These are phyloP conservation scores for Trichoderma breve DNA, from an alignment of 2,329 filamentous ascomycete genomes.

Conservation along the genomic window DNA sequence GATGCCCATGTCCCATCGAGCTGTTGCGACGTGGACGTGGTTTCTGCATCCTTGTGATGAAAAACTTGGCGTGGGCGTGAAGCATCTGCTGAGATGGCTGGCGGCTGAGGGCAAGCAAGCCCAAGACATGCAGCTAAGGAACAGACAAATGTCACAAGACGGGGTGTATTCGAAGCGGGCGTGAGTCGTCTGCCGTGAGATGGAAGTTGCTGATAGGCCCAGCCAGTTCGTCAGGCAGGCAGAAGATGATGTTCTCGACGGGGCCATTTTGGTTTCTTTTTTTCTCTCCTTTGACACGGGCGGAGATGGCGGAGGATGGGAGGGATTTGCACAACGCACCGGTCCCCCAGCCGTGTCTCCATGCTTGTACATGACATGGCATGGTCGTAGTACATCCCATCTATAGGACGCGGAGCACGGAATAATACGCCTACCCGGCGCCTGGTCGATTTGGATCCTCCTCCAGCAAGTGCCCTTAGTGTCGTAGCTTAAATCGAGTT, in stretches of 20 bases:
- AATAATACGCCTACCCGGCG: constrained; percentile 10
- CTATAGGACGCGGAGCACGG: constrained; percentile 7
- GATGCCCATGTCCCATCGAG: constrained; percentile 7
- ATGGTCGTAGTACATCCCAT: not conserved
- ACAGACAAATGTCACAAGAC: not conserved
- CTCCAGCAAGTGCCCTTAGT: constrained; percentile 5
- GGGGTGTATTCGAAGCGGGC: not conserved
- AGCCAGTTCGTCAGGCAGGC: not conserved
- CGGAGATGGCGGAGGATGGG: constrained; percentile 1
- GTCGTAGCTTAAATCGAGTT: constrained; percentile 17
- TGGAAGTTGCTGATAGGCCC: not conserved
- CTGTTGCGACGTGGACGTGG: not conserved
- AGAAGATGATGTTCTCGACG: not conserved
- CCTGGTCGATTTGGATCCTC: constrained; percentile 7
- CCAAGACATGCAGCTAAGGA: not conserved
- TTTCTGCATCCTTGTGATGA: not conserved
- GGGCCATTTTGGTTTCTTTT: not conserved
- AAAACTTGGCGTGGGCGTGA: not conserved
- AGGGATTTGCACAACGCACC: not conserved
- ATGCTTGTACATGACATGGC: not conserved
- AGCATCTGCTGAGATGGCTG: not conserved
- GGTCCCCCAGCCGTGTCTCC: not conserved
- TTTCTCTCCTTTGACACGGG: not conserved
- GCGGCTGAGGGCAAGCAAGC: not conserved
- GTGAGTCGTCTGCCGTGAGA: not conserved